These are phyloP conservation scores for Fibroporia radiculosa DNA, from an alignment of 768 basidiomycete genomes.

Conservation along the genomic window DNA sequence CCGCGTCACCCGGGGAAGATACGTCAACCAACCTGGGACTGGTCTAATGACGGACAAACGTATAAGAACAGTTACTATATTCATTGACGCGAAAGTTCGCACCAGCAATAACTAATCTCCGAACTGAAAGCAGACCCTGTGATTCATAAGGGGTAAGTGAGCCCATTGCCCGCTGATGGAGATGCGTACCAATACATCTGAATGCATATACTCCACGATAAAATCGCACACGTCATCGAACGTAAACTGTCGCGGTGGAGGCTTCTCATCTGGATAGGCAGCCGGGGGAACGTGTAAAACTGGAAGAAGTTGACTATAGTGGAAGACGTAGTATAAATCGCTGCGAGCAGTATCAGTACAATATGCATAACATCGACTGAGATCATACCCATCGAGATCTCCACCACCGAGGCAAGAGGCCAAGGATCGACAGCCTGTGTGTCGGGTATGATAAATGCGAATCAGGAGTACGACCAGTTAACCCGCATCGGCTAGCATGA, in stretches of 20 bases:
- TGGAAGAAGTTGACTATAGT: slow-evolving; percentile 47
- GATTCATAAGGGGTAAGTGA: not conserved
- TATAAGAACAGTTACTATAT: not conserved
- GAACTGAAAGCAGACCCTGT: slow-evolving; percentile 8
- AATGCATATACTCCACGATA: slow-evolving; percentile 76
- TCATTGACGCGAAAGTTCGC: slow-evolving; percentile 19
- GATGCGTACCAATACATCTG: slow-evolving; percentile 60
- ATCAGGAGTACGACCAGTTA: no score
- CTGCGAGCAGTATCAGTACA: slow-evolving; percentile 25
- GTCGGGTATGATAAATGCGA: no score
- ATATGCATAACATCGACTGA: not conserved
- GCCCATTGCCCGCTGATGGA: not conserved
- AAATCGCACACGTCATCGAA: slow-evolving; percentile 75
- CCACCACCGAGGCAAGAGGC: slow-evolving; percentile 69
- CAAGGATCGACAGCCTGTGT: slow-evolving; percentile 53
- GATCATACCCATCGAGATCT: slow-evolving; percentile 67
- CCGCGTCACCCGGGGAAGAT: not conserved
- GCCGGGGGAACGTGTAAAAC: slow-evolving; percentile 42
- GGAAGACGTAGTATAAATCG: slow-evolving; percentile 59
- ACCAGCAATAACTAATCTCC: slow-evolving; percentile 54
- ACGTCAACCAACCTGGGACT: slow-evolving; percentile 44
- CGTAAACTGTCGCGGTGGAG: slow-evolving; percentile 9
- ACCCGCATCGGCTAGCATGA: not conserved
- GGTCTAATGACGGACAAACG: slow-evolving; percentile 51
- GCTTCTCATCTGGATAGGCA: slow-evolving; percentile 33